Evolutionary conservation across 345 rosid genomes (phyloP).

Genomic region (Citrus australasica): DNA sequence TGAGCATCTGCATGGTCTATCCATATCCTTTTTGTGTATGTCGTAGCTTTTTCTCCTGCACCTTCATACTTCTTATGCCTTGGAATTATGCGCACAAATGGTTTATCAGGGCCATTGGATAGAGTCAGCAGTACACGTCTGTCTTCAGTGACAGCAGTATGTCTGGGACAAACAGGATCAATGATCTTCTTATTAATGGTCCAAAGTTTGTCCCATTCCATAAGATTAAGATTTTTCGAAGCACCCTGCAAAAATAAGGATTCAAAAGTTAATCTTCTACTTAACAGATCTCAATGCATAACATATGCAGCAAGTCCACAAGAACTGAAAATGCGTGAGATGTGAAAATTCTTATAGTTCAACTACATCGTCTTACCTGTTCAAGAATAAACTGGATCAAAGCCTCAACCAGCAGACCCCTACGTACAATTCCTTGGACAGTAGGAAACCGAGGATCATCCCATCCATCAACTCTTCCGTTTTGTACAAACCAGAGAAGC

Average conservation of each 20-base stretch:
- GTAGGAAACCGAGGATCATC: too few species aligned
- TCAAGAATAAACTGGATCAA: too few species aligned
- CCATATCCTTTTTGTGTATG: constrained; percentile 78
- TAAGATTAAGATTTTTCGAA: constrained; percentile 86
- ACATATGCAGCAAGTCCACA: too few species aligned
- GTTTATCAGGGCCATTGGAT: constrained; percentile 62
- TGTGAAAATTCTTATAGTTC: too few species aligned
- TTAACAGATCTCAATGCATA: too few species aligned
- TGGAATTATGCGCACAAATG: constrained; percentile 76
- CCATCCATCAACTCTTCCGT: too few species aligned
- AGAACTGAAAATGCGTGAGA: too few species aligned
- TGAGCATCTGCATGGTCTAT: constrained; percentile 71
- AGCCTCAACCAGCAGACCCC: too few species aligned
- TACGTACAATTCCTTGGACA: too few species aligned
- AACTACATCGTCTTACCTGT: too few species aligned
- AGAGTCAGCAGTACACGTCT: constrained; percentile 72
- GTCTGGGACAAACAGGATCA: constrained; percentile 96
- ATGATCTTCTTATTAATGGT: constrained; percentile 86
- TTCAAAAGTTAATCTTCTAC: too few species aligned
- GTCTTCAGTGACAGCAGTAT: constrained; percentile 85
- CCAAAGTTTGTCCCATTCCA: constrained; percentile 99
- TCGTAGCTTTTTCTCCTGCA: constrained; percentile 92
- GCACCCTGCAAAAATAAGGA: constrained; percentile 71
- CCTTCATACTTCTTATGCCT: constrained; percentile 87
- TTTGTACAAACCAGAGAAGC: too few species aligned